Percentiles rank a stretch among this genome's conserved stretches.
Evolutionary conservation across 768 basidiomycete species (phyloP).

Genomic region (Phlebiopsis flavidoalba): DNA sequence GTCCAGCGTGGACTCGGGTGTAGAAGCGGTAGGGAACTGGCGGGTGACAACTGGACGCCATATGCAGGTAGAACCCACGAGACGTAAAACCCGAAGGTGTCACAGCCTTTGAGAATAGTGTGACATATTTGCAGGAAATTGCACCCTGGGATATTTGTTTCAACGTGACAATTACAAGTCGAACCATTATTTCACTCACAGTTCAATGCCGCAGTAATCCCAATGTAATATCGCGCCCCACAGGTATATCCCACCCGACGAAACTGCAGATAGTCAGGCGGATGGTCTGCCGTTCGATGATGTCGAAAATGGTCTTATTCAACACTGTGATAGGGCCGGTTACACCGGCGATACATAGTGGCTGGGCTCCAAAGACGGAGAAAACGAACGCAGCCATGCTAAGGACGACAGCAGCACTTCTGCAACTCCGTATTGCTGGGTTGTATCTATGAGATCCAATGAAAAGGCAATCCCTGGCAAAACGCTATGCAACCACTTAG

Average conservation of each 20-base stretch:
- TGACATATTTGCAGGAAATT: conserved; percentile 84
- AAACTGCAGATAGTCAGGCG: conserved; percentile 79
- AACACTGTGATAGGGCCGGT: conserved; percentile 92
- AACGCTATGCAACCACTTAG: conserved; percentile 40
- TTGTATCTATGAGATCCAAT: conserved; percentile 87
- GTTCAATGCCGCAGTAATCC: conserved; percentile 69
- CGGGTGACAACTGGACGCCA: conserved; percentile 80
- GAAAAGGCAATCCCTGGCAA: conserved; percentile 91
- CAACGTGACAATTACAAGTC: not conserved
- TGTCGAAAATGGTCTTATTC: conserved; percentile 85
- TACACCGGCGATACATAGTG: conserved; percentile 87
- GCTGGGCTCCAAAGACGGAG: conserved; percentile 84
- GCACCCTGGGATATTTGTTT: conserved; percentile 46
- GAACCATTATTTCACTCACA: conserved; percentile 39
- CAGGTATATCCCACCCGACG: conserved; percentile 26
- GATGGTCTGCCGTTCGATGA: conserved; percentile 50
- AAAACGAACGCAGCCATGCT: conserved; percentile 88
- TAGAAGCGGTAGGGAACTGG: conserved; percentile 42
- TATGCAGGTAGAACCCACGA: conserved; percentile 88
- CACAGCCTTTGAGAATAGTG: conserved; percentile 86
- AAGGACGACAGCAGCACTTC: conserved; percentile 83
- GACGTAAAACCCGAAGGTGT: conserved; percentile 91
- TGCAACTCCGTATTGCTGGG: conserved; percentile 82
- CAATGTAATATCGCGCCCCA: conserved; percentile 93
- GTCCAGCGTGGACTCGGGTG: conserved; percentile 23